A percentile compares a stretch with the other conserved stretches of the same genome.
phyloP scores from a whole-genome alignment of 1,139 yeast genomes.

The Magnusiomyces paraingens region DNA sequence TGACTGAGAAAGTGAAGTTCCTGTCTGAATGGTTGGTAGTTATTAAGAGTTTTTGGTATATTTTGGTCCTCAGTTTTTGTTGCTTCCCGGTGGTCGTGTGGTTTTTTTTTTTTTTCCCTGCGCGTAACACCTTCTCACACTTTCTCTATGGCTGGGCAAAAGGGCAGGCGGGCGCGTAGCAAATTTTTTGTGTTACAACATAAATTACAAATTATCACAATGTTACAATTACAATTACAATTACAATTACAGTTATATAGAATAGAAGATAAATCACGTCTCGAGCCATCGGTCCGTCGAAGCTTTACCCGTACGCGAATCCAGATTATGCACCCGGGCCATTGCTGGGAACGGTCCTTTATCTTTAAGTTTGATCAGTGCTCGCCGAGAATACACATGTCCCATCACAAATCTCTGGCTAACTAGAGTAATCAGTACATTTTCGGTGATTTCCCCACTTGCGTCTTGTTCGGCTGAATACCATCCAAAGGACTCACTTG shows the following conservation, averaged over 20 bases:
- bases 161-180: no score
- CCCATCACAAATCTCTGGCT: conserved; percentile 35
- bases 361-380: conserved; percentile 24
- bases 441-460: conserved; percentile 29
- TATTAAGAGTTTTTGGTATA: no score
- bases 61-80: no score
- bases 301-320: neutral
- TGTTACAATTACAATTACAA: neutral
- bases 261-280: neutral
- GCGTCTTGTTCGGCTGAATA: conserved; percentile 18
- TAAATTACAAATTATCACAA: no score
- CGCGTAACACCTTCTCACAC: no score
- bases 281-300: conserved; percentile 1
- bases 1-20: no score
- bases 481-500: conserved; percentile 12
- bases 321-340: conserved; percentile 18
- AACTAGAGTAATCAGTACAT: conserved; percentile 32
- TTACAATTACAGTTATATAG: neutral
- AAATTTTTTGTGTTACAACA: no score
- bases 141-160: no score
- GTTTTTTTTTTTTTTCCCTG: no score
- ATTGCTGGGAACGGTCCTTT: conserved; percentile 26
- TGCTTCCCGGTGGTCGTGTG: no score
- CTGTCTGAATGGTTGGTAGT: no score
- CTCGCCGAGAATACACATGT: conserved; percentile 29